Base-by-base conservation (phyloP, 164 flowering plant genomes). In the Santalum album region DNA sequence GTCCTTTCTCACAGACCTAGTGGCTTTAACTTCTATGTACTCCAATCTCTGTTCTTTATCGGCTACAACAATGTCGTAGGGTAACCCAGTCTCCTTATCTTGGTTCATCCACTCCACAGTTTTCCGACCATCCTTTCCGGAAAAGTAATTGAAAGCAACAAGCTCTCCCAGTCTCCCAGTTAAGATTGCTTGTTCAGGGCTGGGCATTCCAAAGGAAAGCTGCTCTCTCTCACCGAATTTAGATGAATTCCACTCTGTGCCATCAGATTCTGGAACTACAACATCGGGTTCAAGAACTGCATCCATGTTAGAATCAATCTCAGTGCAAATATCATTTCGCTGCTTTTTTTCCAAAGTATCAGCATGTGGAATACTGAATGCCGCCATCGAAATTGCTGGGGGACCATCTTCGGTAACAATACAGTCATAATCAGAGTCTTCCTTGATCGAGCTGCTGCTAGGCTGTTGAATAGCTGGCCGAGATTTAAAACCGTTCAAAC, bases 21-120 rank as follows among this genome's bases (percentile, higher is more conserved):
- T 87, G 34, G 99, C 69, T 72, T 90, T 94, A 20, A 94, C 99
- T 75, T 94, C 99, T 16, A 90, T 58, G 62, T 71, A 94, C 56
- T 89, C 84, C 53, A 20, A 54, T 38, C 25, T 58, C 21, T 55
- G 71, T 18, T 63, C 80, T 4, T 69, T 56, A 45, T 66, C 73
- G 24, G 69, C 74, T 7, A 87, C 53, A 20, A 81, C 49, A 18
- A 94, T 68, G 56, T 94, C 99, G 29, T 80, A 94, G 2, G 99
- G 97, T 15, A 83, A 60, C 18, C 97, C 95, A 2, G 90, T 80
- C 64, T 94, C 99, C 6, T 18, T 64, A 19, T 69, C 70, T 64
- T 80, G 62, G 55, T 90, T 92, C 6, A 89, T 90, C 99, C 99
- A 92, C 27, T 64, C 75, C 49, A 83, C 91, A 20, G 24, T 56